Evolutionary conservation across 2,329 filamentous ascomycete genomes (phyloP), one percentile per base, ranked within the genome.

Genomic region (Acarospora socialis): DNA sequence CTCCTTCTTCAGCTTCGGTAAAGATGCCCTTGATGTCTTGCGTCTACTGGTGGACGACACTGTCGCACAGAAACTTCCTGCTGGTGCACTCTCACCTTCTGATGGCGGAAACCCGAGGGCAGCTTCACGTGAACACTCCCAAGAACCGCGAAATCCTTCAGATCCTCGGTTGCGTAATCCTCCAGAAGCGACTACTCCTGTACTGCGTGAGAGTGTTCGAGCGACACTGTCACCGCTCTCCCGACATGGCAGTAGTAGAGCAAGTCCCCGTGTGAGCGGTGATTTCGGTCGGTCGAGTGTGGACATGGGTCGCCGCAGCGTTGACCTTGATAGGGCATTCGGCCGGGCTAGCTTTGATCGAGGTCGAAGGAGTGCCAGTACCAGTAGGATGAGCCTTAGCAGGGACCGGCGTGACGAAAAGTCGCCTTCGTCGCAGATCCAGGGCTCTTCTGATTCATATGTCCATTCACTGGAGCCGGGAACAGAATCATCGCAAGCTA

Each of bases 1-100:
- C 54, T 90, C 86, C 0, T 95, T 95, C 56, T 93, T 94, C 52
- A 79, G 73, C 43, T 77, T 77, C 40, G 84, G 84, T 5, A 75
- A 80, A 46, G 81, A 93, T 46, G 87, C 83, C 9, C 72, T 92
- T 40, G 73, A 77, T 30, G 69, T 90, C 2, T 63, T 98, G 31
- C 80, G 73, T 40, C 70, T 73, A 24, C 61, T 92, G 32, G 68
- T 84, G 7, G 75, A 80, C 29, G 73, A 77, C 41, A 68, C 72
- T 15, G 60, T 70, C 33, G 54, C 62, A 30, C 54, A 63, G 37
- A 54, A 56, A 21, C 47, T 57, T 13, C 57, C 51, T 2, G 46
- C 52, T 24, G 43, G 46, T 14, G 32, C 48, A 15, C 43, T 46
- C 4, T 44, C 48, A 4, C 43, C 41, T 7, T 37, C 33, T 6